phyloP scores from a whole-genome alignment of 164 flowering plant genomes.

The Vitis rupestris region DNA sequence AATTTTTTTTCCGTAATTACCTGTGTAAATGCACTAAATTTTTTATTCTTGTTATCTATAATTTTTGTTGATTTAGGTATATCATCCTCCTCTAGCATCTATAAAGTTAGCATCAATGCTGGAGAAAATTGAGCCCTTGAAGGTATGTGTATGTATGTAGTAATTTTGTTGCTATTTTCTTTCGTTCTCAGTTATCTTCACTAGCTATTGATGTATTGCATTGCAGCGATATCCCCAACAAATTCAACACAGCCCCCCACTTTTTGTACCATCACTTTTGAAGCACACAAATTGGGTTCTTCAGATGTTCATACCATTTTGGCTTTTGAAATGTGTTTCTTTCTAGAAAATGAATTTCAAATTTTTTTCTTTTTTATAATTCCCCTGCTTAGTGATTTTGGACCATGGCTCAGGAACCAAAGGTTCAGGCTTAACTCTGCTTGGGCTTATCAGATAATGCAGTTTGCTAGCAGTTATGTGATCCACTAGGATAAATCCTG shows the following conservation, averaged over 20 bases:
- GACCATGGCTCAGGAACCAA: too few species aligned
- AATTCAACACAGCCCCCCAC: not conserved
- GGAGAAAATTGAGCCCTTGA: slow-evolving; percentile 64
- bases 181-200: not conserved
- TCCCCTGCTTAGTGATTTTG: too few species aligned
- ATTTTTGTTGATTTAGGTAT: slow-evolving; percentile 35
- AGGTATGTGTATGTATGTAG: slow-evolving; percentile 42
- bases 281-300: not conserved
- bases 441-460: too few species aligned
- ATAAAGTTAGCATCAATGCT: slow-evolving; percentile 59
- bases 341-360: too few species aligned
- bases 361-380: too few species aligned
- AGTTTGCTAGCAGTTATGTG: too few species aligned
- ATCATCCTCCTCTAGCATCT: slow-evolving; percentile 55
- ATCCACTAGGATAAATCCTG: too few species aligned
- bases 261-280: not conserved
- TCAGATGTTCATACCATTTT: too few species aligned
- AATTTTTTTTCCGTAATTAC: not conserved
- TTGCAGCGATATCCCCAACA: not conserved
- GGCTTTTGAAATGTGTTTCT: too few species aligned
- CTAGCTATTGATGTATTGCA: not conserved
- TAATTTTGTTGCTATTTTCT: not conserved
- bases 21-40: not conserved
- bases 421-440: too few species aligned
- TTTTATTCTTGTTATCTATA: not conserved